Evolutionary conservation across 257 asterid species (phyloP).

Genomic region (Fraxinus anomala): DNA sequence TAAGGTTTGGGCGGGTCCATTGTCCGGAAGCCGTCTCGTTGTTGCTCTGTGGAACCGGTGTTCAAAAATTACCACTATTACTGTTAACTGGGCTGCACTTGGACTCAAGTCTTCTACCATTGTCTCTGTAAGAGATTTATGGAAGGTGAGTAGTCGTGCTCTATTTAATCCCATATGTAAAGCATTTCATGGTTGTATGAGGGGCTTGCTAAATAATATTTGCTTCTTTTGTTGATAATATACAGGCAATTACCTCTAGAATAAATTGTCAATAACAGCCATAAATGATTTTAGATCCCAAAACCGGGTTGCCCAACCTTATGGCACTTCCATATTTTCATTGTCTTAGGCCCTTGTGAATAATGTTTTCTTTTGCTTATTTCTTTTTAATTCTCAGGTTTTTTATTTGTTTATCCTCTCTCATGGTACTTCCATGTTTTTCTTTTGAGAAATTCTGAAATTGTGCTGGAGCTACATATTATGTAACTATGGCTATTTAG

Average conservation of each 20-base stretch:
- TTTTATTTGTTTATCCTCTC: neutral
- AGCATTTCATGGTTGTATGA: constrained; percentile 5
- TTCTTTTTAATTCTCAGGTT: neutral
- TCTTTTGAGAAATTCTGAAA: neutral
- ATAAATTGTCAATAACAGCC: neutral
- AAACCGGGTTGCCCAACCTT: neutral
- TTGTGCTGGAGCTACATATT: neutral
- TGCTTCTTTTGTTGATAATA: neutral
- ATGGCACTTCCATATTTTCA: neutral
- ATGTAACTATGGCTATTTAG: neutral
- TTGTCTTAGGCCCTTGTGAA: neutral
- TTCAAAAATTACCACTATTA: constrained; percentile 54
- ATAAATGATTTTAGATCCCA: neutral
- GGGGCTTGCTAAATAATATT: neutral
- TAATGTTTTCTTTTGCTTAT: neutral
- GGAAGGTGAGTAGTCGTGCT: constrained; percentile 62
- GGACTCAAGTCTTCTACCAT: constrained; percentile 72
- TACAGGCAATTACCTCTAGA: neutral
- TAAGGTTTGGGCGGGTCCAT: constrained; percentile 98
- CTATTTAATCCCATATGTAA: neutral
- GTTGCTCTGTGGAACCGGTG: constrained; percentile 87
- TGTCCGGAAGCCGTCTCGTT: constrained; percentile 70
- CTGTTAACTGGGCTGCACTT: constrained; percentile 64
- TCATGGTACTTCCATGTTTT: neutral
- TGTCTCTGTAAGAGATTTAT: constrained; percentile 77